Conservation (phyloP, 306 rosid genomes). For the Pachyrhizus erosus region DNA sequence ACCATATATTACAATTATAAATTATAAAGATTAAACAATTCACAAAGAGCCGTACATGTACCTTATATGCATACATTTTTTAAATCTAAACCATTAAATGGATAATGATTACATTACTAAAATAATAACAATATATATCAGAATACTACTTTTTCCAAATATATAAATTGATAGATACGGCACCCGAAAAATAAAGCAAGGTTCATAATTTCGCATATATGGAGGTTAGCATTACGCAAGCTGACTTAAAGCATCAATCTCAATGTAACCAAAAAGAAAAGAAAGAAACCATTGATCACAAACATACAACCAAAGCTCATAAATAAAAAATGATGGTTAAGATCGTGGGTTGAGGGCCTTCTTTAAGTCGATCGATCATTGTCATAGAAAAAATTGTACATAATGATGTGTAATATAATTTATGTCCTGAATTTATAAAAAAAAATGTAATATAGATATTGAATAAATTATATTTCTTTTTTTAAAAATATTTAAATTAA, state of each 20-base stretch:
- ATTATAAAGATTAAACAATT: background rate
- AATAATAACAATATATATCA: background rate
- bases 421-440: background rate
- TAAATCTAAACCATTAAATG: background rate
- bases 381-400: background rate
- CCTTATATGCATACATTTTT: background rate
- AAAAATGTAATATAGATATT: background rate
- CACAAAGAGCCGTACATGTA: conserved; percentile 15
- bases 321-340: conserved; percentile 19
- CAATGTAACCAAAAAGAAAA: background rate
- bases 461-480: background rate
- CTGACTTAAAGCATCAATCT: conserved; percentile 1
- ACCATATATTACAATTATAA: too few species aligned
- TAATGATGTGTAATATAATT: conserved; percentile 10
- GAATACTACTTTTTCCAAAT: background rate
- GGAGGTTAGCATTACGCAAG: conserved; percentile 32
- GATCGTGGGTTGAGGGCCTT: conserved; percentile 24
- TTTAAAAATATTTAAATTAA: background rate
- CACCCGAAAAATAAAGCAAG: background rate
- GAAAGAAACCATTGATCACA: background rate
- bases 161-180: background rate
- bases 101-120: conserved; percentile 32
- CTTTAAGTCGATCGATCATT: conserved; percentile 31
- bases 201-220: conserved; percentile 4
- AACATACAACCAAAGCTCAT: background rate